Evolutionary conservation across 441 rosid species (phyloP).

Genomic region (Adansonia gregorii): DNA sequence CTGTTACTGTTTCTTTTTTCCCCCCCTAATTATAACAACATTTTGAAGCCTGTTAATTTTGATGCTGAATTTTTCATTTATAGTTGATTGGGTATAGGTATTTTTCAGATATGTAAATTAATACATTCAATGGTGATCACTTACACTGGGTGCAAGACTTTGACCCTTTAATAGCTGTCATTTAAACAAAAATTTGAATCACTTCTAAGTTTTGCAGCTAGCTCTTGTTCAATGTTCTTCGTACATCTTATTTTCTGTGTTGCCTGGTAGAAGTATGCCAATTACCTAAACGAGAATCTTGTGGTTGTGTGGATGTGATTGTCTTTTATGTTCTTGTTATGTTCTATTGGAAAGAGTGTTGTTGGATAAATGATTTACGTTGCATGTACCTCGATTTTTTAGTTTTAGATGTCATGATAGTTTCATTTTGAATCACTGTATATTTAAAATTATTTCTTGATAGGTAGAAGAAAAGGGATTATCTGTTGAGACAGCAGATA

Average conservation of each 20-base stretch:
- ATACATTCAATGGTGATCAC: neutral
- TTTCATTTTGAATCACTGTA: conserved; percentile 14
- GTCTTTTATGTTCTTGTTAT: neutral
- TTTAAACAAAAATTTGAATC: neutral
- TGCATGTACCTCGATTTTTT: neutral
- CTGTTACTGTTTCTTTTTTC: neutral
- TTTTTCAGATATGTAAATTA: neutral
- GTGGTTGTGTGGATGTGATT: neutral
- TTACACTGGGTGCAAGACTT: neutral
- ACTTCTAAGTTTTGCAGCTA: neutral
- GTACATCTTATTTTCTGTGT: neutral
- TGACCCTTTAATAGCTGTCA: neutral
- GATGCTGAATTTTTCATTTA: neutral
- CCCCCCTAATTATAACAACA: neutral
- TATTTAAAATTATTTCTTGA: conserved; percentile 20
- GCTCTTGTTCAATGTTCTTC: neutral
- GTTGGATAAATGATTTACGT: neutral
- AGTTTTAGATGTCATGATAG: conserved; percentile 12
- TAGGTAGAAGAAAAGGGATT: conserved; percentile 92
- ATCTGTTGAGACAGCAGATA: conserved; percentile 66
- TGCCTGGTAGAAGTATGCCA: neutral
- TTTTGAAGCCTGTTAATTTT: neutral
- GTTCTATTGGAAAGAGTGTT: neutral
- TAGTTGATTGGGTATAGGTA: neutral
- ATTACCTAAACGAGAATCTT: too few species aligned